A percentile compares a stretch with the other conserved stretches of the same genome.
Conservation (phyloP, 768 basidiomycete species). For the Austroboletus festivus region DNA sequence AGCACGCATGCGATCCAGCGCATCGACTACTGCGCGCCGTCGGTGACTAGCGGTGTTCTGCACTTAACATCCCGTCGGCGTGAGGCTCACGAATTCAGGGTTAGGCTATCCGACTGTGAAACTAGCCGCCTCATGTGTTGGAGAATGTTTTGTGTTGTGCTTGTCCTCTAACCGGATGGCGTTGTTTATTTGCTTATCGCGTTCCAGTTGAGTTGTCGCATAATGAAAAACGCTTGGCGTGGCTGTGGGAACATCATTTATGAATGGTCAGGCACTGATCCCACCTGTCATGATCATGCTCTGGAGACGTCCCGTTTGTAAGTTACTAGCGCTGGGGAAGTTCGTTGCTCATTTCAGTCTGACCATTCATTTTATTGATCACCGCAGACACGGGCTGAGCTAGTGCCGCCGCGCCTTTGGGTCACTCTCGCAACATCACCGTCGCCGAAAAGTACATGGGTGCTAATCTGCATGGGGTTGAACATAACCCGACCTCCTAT, state of each 20-base stretch:
- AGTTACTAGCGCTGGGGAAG: conserved; percentile 13
- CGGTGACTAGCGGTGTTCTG: conserved; percentile 19
- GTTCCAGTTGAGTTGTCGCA: conserved; percentile 4
- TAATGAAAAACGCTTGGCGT: conserved; percentile 28
- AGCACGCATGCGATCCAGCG: conserved; percentile 20
- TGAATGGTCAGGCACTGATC: conserved; percentile 30
- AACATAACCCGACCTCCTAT: neutral
- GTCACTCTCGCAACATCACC: neutral
- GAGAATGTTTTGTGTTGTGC: too few relatives aligned
- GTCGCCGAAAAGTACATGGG: too few relatives aligned
- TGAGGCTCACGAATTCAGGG: conserved; percentile 19
- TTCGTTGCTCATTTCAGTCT: conserved; percentile 21
- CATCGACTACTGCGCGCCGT: conserved; percentile 24
- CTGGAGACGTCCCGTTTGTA: too few relatives aligned
- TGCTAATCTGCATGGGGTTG: too few relatives aligned
- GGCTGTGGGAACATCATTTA: conserved; percentile 22
- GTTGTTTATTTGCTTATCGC: conserved; percentile 19
- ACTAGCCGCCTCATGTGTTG: neutral
- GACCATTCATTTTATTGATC: conserved; percentile 25
- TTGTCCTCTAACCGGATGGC: conserved; percentile 4
- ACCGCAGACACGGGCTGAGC: conserved; percentile 13
- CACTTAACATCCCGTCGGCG: conserved; percentile 5
- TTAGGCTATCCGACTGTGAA: conserved; percentile 9
- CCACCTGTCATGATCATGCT: conserved; percentile 18
- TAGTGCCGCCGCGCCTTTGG: conserved; percentile 8